Conservation (phyloP, 139 green algal species). For the Gonium pectorale region DNA sequence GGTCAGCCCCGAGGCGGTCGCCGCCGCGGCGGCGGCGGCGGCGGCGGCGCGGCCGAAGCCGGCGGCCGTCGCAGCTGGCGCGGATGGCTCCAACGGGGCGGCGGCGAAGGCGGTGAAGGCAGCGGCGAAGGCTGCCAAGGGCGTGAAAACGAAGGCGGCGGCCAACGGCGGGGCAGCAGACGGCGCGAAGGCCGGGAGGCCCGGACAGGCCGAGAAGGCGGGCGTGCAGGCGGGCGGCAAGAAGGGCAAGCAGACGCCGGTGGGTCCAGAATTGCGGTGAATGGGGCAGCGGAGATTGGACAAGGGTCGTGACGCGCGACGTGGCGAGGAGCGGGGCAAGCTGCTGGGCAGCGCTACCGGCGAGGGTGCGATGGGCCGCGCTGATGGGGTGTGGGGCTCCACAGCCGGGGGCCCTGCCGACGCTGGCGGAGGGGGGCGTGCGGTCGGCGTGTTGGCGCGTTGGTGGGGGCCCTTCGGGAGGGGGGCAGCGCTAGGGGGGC, state of each 20-base stretch:
- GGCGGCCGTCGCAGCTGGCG: neutral
- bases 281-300: too few species aligned
- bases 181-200: neutral
- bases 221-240: neutral
- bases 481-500: too few species aligned
- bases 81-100: neutral
- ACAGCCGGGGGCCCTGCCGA: too few species aligned
- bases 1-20: conserved; percentile 16
- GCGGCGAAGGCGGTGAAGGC: neutral
- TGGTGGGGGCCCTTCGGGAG: too few species aligned
- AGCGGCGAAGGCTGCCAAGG: neutral
- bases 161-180: neutral
- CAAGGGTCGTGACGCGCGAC: too few species aligned
- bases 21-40: neutral
- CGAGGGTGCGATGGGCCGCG: too few species aligned
- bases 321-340: too few species aligned
- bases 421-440: too few species aligned
- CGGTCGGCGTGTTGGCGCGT: too few species aligned
- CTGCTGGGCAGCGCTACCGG: too few species aligned
- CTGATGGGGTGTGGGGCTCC: too few species aligned
- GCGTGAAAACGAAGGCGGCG: conserved; percentile 11
- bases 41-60: neutral
- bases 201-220: neutral
- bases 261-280: too few species aligned
- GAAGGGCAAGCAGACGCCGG: neutral